Conservation (phyloP, 148 eudicot species). For the Nepenthes mirabilis region DNA sequence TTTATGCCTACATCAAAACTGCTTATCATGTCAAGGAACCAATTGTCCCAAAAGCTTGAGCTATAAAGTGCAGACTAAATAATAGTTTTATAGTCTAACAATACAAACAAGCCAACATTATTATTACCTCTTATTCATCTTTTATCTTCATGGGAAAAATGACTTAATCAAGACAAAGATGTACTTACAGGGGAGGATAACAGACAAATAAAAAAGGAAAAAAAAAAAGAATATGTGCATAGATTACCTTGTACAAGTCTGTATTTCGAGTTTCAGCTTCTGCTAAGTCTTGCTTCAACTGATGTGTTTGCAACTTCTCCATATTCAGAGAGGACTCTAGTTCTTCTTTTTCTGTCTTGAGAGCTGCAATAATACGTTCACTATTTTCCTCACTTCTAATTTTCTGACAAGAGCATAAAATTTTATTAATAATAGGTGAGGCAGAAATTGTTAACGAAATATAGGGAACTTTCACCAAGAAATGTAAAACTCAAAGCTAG, state of each 20-base stretch:
- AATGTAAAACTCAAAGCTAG: not conserved
- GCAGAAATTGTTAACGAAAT: not conserved
- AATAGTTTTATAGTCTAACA: no score
- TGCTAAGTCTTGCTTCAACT: slow-evolving; percentile 67
- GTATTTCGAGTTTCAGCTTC: slow-evolving; percentile 67
- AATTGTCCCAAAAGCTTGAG: no score
- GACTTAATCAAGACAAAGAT: not conserved
- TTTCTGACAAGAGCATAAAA: slow-evolving; percentile 26
- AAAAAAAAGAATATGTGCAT: not conserved
- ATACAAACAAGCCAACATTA: no score
- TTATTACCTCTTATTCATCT: no score
- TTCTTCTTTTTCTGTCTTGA: slow-evolving; percentile 67
- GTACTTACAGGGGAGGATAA: not conserved
- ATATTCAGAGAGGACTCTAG: slow-evolving; percentile 47
- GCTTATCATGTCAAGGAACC: no score
- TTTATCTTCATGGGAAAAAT: no score
- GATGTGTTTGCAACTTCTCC: slow-evolving; percentile 52
- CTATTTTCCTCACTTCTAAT: slow-evolving; percentile 29
- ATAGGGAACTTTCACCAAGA: not conserved
- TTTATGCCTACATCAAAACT: no score
- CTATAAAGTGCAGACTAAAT: no score
- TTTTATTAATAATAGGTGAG: not conserved
- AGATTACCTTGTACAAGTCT: slow-evolving; percentile 70
- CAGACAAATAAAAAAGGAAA: not conserved
- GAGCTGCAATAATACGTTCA: slow-evolving; percentile 34